Evolutionary conservation across 345 rosid species (phyloP), one percentile per base, ranked within the genome.

Genomic region (Firmiana major): DNA sequence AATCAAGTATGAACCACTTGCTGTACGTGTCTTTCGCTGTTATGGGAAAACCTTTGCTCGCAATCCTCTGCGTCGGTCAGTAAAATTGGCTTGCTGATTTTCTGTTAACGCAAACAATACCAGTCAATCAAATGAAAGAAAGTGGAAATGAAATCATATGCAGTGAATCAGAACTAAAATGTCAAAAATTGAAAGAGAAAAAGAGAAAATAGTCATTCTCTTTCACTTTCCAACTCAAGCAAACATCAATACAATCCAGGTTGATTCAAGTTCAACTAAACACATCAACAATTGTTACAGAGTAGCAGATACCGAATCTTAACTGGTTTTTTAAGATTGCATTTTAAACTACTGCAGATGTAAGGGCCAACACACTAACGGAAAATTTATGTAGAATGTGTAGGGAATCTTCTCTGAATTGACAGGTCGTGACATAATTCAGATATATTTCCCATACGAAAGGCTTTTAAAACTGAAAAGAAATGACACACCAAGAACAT

Each of bases 101-200:
- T 84, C 90, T 87, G 84, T 21, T 48, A 38, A 73, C 7, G 51
- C 53, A 57, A 36, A 34, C 17, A 26, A 53, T n/a, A 71, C 19
- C 19, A 19, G 45, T 19, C 19, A 53, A 34, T 34, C 46, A 13
- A 69, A 11, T 51, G 74, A 19, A 49, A 8, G 28, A 53, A 12
- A 51, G 4, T 28, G 19, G 38, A 62, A 13, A 24, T 10, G 31
- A 55, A 55, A 58, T 22, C 31, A 3, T n/a, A 42, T 42, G 19
- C 34, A 11, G 9, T n/a, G 13, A 21, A 36, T 17, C 4, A 8
- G 26, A 59, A 59, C 6, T 58, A 58, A 58, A 58, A 22, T 58
- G 63, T 55, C 7, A n/a, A 55, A 55, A 55, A 55, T n/a, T n/a
- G 3, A 8, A n/a, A 7, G 34, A 31, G 34, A 31, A 31, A 31